Conservation (phyloP, 2,329 filamentous ascomycete genomes). For the Botrytis paeoniae region DNA sequence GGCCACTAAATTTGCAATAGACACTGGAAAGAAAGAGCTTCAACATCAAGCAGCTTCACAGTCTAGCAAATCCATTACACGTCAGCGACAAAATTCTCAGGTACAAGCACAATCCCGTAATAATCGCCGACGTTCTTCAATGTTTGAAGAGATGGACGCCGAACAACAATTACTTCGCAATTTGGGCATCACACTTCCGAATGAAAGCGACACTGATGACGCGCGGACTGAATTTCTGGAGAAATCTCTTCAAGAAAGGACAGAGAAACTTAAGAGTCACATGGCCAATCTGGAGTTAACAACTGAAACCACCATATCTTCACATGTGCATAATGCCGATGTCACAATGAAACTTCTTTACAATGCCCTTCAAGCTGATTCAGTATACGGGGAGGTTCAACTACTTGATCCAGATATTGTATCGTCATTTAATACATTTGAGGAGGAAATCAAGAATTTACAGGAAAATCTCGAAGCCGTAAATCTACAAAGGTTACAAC, state of each 20-base stretch:
- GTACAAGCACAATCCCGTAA: constrained; percentile 33
- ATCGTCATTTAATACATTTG: constrained; percentile 43
- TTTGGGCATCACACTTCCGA: constrained; percentile 46
- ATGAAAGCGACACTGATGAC: constrained; percentile 34
- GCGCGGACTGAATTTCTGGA: constrained; percentile 34
- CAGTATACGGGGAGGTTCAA: constrained; percentile 46
- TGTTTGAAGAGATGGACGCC: constrained; percentile 39
- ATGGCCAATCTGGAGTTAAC: constrained; percentile 47
- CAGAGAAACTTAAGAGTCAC: constrained; percentile 45
- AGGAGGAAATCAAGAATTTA: constrained; percentile 41
- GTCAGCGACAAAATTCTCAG: constrained; percentile 24
- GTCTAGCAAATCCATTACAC: constrained; percentile 19
- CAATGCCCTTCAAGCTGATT: constrained; percentile 54
- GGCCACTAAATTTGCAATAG: constrained; percentile 41
- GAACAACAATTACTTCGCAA: constrained; percentile 46
- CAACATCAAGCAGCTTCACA: constrained; percentile 14
- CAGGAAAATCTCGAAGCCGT: constrained; percentile 40
- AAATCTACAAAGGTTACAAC: constrained; percentile 39
- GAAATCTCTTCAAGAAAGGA: constrained; percentile 40
- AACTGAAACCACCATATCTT: constrained; percentile 46
- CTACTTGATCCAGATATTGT: constrained; percentile 54
- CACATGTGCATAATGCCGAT: constrained; percentile 48
- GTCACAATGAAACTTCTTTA: constrained; percentile 49
- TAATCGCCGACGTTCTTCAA: constrained; percentile 32
- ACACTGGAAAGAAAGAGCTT: constrained; percentile 47